phyloP scores from a whole-genome alignment of 208 protist genomes.

The Perkinsela sp. region DNA sequence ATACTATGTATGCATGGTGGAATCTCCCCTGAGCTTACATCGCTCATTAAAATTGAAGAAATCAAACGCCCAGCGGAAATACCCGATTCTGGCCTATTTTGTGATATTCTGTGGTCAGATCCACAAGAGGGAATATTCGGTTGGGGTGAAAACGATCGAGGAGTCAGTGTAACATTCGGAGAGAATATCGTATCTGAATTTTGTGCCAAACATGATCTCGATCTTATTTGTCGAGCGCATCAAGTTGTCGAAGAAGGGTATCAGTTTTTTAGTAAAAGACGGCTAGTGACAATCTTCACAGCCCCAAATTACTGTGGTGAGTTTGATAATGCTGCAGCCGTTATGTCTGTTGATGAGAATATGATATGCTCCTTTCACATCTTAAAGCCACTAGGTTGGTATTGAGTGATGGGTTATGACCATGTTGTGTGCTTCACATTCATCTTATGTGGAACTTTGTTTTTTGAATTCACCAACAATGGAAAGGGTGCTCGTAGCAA shows the following conservation, averaged over 20 bases:
- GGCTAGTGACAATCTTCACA: conserved; percentile 97
- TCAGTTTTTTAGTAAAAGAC: conserved; percentile 95
- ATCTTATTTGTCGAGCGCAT: conserved; percentile 90
- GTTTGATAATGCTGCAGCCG: conserved; percentile 97
- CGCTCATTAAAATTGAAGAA: conserved; percentile 56
- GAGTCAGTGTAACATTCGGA: conserved; percentile 93
- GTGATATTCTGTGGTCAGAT: conserved; percentile 90
- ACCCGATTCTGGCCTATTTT: conserved; percentile 81
- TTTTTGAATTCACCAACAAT: too few species aligned
- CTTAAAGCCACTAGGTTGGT: conserved; percentile 28
- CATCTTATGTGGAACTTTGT: too few species aligned
- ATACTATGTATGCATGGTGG: conserved; percentile 25
- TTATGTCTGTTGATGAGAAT: conserved; percentile 85
- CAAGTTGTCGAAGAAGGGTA: conserved; percentile 95
- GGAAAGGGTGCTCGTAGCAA: conserved; percentile 27
- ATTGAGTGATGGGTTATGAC: conserved; percentile 1
- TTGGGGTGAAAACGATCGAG: conserved; percentile 89
- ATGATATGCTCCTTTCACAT: conserved; percentile 94
- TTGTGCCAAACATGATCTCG: conserved; percentile 74
- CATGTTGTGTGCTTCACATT: conserved; percentile 2
- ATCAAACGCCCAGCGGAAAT: conserved; percentile 81
- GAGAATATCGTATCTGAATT: conserved; percentile 73
- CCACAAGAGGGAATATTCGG: conserved; percentile 69
- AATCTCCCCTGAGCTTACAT: conserved; percentile 45
- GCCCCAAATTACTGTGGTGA: conserved; percentile 99